Evolutionary conservation across 306 rosid genomes (phyloP), one percentile per base, ranked within the genome.

Genomic region (Lathyrus aphaca): DNA sequence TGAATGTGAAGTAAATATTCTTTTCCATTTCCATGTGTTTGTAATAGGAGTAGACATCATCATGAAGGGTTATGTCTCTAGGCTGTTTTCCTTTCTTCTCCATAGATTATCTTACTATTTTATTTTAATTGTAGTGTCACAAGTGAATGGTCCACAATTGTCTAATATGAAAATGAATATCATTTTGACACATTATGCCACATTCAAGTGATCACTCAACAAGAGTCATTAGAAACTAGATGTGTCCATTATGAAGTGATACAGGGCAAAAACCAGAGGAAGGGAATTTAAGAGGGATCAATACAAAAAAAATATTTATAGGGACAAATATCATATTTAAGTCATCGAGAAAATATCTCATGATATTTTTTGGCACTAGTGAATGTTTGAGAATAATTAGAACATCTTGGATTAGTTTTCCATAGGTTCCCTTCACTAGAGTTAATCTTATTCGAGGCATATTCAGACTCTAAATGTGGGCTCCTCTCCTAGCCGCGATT

Each of bases 181-280:
- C 35, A 35, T 35, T 30, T 30, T 60, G 46, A 61, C 49, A 38
- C 49, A 39, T 61, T 10, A 37, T 38, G 49, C 27, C 29, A 61
- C 17, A 61, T 38, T 45, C 48, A 8, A 37, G 30, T 61, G 48
- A 37, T 38, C 66, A 37, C 66, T 39, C 66, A 60, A 60, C 48
- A 61, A 61, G 45, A 37, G 30, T 15, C 16, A 11, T 38, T 61
- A 37, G 48, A 38, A 40, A 17, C 30, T 61, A 61, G n/a, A 37
- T 10, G 30, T 10, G 48, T 37, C 16, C 65, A 17, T 35, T 35
- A 16, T 60, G 43, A 60, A 60, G 17, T 60, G 38, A 57, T 57
- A 57, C n/a, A 58, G 25, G 44, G 9, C 25, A 7, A 29, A 30
- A 57, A 32, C 64, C 25, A 30, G 10, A 58, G 23, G 23, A 30